Conservation (phyloP, 176 grass and related monocot species). For the Oryza officinalis region DNA sequence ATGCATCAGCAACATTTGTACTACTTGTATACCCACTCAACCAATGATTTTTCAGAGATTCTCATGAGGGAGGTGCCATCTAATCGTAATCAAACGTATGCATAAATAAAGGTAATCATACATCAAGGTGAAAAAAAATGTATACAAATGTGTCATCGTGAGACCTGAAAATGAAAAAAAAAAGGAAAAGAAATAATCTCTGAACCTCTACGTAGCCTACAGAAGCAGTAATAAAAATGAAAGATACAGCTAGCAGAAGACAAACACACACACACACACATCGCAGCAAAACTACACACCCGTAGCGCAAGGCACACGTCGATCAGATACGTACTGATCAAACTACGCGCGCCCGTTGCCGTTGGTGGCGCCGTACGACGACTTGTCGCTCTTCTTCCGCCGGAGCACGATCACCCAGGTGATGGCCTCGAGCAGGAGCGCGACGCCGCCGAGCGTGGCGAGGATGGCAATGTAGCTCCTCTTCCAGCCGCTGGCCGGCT, state of each 20-base stretch:
- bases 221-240: background rate
- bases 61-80: background rate
- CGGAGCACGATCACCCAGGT: constrained; percentile 74
- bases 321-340: background rate
- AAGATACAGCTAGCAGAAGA: constrained; percentile 12
- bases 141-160: constrained; percentile 36
- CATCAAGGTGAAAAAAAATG: constrained; percentile 24
- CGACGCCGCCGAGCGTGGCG: constrained; percentile 50
- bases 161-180: background rate
- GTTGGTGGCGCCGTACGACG: constrained; percentile 13
- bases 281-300: constrained; percentile 40
- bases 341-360: constrained; percentile 41
- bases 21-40: background rate
- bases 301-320: background rate
- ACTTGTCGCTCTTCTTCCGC: constrained; percentile 41
- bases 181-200: background rate
- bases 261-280: constrained; percentile 7
- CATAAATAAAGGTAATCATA: constrained; percentile 45
- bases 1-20: background rate
- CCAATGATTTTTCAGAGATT: background rate
- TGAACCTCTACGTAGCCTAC: constrained; percentile 1
- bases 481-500: constrained; percentile 71
- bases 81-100: constrained; percentile 30
- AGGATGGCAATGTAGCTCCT: constrained; percentile 71
- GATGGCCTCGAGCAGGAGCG: constrained; percentile 64